Evolutionary conservation across 192 early-diverging fungal species (phyloP).

Genomic region (Gaertneriomyces semiglobifer): DNA sequence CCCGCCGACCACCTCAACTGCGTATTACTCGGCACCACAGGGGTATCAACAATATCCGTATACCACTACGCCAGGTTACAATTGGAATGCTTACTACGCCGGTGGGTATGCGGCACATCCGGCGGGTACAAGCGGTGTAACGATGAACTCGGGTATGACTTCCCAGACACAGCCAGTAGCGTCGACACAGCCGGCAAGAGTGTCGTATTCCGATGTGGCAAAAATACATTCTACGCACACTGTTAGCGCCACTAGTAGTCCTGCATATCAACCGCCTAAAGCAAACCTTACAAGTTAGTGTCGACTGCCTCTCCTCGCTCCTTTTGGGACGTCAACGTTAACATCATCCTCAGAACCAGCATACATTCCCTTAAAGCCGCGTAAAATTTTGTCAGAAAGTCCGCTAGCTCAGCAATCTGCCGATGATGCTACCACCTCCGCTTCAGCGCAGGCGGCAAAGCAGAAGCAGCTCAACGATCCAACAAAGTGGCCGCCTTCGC

Average conservation of each 20-base stretch:
- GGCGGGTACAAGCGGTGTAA: background rate
- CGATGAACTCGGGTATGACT: background rate
- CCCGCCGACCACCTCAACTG: background rate
- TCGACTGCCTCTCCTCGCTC: background rate
- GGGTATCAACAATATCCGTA: background rate
- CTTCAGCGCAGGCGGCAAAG: background rate
- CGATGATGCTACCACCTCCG: background rate
- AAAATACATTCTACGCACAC: background rate
- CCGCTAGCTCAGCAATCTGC: constrained; percentile 14
- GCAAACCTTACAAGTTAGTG: no score
- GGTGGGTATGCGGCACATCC: constrained; percentile 12
- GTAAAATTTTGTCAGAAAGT: constrained; percentile 11
- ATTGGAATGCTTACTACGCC: background rate
- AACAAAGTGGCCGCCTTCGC: background rate
- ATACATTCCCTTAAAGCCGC: constrained; percentile 17
- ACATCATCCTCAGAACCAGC: constrained; percentile 9
- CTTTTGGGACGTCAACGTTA: background rate
- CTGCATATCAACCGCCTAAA: background rate
- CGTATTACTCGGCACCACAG: background rate
- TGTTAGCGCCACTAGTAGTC: background rate
- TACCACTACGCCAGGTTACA: background rate
- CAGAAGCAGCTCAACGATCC: constrained; percentile 1
- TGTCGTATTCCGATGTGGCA: background rate
- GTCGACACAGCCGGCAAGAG: background rate
- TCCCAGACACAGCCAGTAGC: background rate